Base-by-base conservation (phyloP, 2,329 filamentous ascomycete species). In the Aspergillus eucalypticola region DNA sequence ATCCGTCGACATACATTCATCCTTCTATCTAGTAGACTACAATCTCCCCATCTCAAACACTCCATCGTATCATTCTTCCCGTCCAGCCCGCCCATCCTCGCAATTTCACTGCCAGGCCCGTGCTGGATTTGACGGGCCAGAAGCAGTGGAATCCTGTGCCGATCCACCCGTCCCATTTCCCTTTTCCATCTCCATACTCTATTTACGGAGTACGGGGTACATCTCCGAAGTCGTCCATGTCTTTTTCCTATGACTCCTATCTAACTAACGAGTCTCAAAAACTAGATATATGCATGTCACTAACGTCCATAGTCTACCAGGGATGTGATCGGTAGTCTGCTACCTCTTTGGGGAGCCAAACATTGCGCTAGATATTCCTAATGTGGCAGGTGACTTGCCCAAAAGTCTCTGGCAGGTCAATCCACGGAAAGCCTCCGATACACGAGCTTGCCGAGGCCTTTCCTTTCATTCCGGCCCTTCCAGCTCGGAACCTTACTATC, bases 171-270 rank as follows among this genome's bases (percentile, higher is more conserved):
- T 54, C 49, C 49, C 25, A 27, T 21, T 35, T 35, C 32, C 49
- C 25, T 49, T 21, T 35, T 35, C 32, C 32, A 35, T 11, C 44
- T 27, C 38, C 42, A 32, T 46, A 55, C 13, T 39, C 53, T 55
- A 55, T 46, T 55, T 55, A 55, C 53, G 39, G 53, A 55, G 53
- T 55, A 55, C 53, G 46, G 46, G 46, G 46, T 50, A 50, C 46
- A 29, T n/a, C 25, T 50, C 46, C 46, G 46, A 27, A 50, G 46
- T 17, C 15, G 25, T 15, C 32, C 32, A 29, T 29, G 19, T 2
- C n/a, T 50, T 3, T 50, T 7, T 27, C 46, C 44, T 49, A 17
- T 15, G 32, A 35, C 11, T 44, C 41, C 41, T 17, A 19, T 17
- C 2, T 50, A 8, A 49, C 11, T 23, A 29, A 49, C 25, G 25